A percentile compares a stretch with the other conserved stretches of the same genome.
Conservation (phyloP, 2,329 filamentous ascomycete genomes). For the Chalara sp. region DNA sequence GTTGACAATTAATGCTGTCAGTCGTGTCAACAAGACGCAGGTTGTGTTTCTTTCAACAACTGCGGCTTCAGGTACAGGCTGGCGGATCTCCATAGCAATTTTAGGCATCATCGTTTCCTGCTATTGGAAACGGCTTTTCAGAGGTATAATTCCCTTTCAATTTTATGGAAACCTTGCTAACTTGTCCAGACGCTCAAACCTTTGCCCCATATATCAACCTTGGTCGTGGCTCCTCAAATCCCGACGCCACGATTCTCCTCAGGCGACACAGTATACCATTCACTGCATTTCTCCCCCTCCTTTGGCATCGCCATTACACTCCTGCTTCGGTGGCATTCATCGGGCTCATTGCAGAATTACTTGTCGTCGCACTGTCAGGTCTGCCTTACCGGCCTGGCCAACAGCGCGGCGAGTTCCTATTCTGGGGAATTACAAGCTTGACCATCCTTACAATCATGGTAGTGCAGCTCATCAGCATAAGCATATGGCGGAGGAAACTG, state of each 20-base stretch:
- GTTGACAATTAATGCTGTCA: slow-evolving; percentile 4
- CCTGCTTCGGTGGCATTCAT: slow-evolving; percentile 8
- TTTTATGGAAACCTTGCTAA: too few relatives aligned
- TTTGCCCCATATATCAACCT: background rate
- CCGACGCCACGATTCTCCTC: slow-evolving; percentile 6
- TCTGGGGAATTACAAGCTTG: slow-evolving; percentile 5
- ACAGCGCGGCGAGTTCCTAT: slow-evolving; percentile 7
- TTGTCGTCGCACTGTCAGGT: slow-evolving; percentile 7
- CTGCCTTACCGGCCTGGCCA: slow-evolving; percentile 8
- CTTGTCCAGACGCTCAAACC: too few relatives aligned
- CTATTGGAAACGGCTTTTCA: slow-evolving; percentile 7
- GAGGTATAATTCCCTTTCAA: slow-evolving; percentile 2
- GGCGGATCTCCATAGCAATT: slow-evolving; percentile 9
- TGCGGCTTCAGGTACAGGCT: slow-evolving; percentile 6
- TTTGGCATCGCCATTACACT: slow-evolving; percentile 5
- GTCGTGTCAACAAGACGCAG: slow-evolving; percentile 2
- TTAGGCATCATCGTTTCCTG: slow-evolving; percentile 5
- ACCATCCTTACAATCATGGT: slow-evolving; percentile 8
- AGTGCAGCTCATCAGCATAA: slow-evolving; percentile 1
- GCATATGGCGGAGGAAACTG: slow-evolving; percentile 5
- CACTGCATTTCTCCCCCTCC: slow-evolving; percentile 7
- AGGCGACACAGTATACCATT: slow-evolving; percentile 4
- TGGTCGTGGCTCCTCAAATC: slow-evolving; percentile 4
- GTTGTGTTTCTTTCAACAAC: slow-evolving; percentile 9
- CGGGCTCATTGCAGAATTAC: slow-evolving; percentile 6